Evolutionary conservation across 2,329 filamentous ascomycete genomes (phyloP), one percentile per base, ranked within the genome.

Genomic region (Conoideocrella luteorostrata): DNA sequence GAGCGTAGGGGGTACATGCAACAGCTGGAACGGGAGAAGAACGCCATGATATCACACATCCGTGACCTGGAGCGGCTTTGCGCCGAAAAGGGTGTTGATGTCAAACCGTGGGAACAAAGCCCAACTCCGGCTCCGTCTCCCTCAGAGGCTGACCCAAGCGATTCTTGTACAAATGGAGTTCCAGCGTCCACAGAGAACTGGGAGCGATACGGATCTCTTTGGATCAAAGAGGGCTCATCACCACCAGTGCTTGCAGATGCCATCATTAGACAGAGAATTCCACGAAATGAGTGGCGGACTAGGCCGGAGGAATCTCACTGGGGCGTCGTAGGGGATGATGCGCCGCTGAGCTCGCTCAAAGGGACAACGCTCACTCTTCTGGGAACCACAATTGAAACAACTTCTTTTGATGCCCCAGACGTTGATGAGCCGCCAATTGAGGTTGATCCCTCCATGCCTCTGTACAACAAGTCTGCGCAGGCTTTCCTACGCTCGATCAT

Each of bases 1-100:
- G 84, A 86, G 47, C 79, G 82, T 45, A 75, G 88, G 54, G 88
- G 88, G 42, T 88, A 91, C 56, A 72, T 86, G 51, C 83, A 90
- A 59, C 77, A 82, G 53, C 71, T 93, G 44, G 87, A 95, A 63
- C 74, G 77, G 47, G 80, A 89, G 57, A 82, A 84, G 62, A 69
- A 66, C n/a, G 75, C 75, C 52, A 77, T 91, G 68, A 71, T 82
- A 50, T 69, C 71, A 44, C 80, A 82, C 52, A 76, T 91, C 30
- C 72, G 75, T 26, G 78, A 86, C 50, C 72, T 91, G 49, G 81
- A 90, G 60, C 72, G 75, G 50, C 72, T 86, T 45, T 66, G 90
- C 42, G 71, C 69, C 44, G 72, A 78, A 30, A 66, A 75, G 43
- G 82, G 82, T 23, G 61, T 82, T 28, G 75, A 87, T 39, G 73